Evolutionary conservation across 495 filamentous ascomycete species (phyloP), one percentile per base, ranked within the genome.

Genomic region (Podospora pseudopauciseta): DNA sequence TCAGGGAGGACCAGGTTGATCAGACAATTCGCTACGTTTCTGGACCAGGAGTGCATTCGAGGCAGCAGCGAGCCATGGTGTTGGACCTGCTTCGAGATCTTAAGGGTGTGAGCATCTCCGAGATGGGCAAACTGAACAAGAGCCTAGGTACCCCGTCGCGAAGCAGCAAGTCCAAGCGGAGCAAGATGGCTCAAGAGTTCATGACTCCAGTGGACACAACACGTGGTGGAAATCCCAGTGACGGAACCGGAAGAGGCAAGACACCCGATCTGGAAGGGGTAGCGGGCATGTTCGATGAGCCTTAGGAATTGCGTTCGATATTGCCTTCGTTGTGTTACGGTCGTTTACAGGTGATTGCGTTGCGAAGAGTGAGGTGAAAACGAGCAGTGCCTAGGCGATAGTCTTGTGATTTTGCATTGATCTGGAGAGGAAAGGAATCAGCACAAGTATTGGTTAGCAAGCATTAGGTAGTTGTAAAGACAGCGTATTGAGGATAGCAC

Each of bases 81-180:
- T 80, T 98, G n/a, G 92, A 96, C 65, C 82, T 99, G 7, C 81
- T 99, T 16, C 89, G 93, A 68, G 89, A 92, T 54, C 79, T 98
- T 16, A 87, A 96, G 61, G 94, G 95, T 3, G 87, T 97, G 4
- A 93, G 92, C 69, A 91, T 99, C 65, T 90, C 92, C 20, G 95
- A 98, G 78, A 90, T 94, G 81, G 95, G 95, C 53, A 94, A 92
- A 78, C 86, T 98, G 18, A 79, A 65, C 39, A 85, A 84, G 74
- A 80, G 77, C 61, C 67, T 76, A 7, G 77, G 74, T 56, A 34
- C 66, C 28, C 26, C 23, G 16, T 57, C 68, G 34, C n/a, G 54
- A 18, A 44, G 63, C 20, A 65, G 57, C 57, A 83, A 79, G 67
- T 70, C 80, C 32, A 66, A 68, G 4, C 73, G 85, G 23, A 86